phyloP scores from a whole-genome alignment of 2,329 filamentous ascomycete genomes.

The Hymenoscyphus occultus region DNA sequence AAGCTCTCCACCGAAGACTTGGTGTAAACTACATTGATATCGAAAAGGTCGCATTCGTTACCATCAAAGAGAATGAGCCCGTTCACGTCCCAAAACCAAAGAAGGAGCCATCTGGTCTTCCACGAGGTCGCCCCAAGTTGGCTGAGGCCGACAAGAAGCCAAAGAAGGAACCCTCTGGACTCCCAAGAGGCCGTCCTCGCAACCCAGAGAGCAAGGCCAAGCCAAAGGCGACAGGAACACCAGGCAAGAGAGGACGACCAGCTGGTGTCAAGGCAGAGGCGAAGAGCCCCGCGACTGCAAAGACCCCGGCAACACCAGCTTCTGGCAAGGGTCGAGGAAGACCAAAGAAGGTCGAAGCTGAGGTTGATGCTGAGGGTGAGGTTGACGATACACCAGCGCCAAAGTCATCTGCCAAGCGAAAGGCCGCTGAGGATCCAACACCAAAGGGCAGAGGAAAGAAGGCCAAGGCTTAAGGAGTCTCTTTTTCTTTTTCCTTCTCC shows the following conservation, averaged over 20 bases:
- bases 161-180: constrained; percentile 24
- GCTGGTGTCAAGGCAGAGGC: not conserved
- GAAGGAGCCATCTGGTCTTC: constrained; percentile 23
- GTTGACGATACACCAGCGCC: not conserved
- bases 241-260: constrained; percentile 1
- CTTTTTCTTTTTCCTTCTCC: not conserved
- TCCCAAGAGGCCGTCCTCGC: constrained; percentile 26
- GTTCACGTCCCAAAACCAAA: constrained; percentile 24
- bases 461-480: constrained; percentile 17
- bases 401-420: constrained; percentile 13
- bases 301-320: too few species aligned
- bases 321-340: not conserved
- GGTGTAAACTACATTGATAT: constrained; percentile 57
- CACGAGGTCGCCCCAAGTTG: constrained; percentile 24
- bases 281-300: not conserved
- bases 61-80: constrained; percentile 47
- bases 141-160: constrained; percentile 20
- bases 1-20: constrained; percentile 47
- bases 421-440: constrained; percentile 10
- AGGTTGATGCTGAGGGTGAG: not conserved
- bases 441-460: constrained; percentile 15
- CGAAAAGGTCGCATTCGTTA: constrained; percentile 69
- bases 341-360: constrained; percentile 3
- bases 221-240: not conserved
- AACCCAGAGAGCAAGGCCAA: constrained; percentile 20